Percentiles rank a stretch among this genome's conserved stretches.
phyloP scores from a whole-genome alignment of 345 rosid species.

The Acer campestre region DNA sequence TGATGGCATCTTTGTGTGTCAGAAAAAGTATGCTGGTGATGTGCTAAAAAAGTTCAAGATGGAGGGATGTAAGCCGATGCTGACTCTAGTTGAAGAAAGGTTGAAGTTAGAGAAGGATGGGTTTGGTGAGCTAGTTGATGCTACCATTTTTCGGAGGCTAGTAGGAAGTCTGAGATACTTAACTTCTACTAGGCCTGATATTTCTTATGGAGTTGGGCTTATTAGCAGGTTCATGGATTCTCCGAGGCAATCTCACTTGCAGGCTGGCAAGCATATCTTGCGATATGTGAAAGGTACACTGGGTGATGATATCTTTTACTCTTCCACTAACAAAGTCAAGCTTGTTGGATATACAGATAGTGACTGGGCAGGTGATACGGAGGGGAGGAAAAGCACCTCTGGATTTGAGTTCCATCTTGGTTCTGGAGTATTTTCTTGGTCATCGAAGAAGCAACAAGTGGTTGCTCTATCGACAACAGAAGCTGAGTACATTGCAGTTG shows the following conservation, averaged over 20 bases:
- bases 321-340: neutral
- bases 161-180: neutral
- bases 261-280: neutral
- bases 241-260: neutral
- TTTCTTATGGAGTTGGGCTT: conserved; percentile 8
- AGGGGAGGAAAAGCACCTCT: neutral
- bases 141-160: neutral
- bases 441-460: conserved; percentile 3
- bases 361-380: neutral
- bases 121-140: neutral
- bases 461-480: neutral
- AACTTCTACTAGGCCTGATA: neutral
- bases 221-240: conserved; percentile 13
- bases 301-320: too few relatives aligned
- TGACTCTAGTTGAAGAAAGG: conserved; percentile 7
- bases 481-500: too few relatives aligned
- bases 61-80: neutral
- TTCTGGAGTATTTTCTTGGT: neutral
- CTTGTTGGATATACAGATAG: neutral
- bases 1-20: too few relatives aligned
- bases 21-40: neutral
- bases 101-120: neutral
- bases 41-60: conserved; percentile 9
- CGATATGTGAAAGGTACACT: too few relatives aligned
- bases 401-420: conserved; percentile 1